Evolutionary conservation across 495 filamentous ascomycete species (phyloP).

Genomic region (Penicillium psychrofluorescens): DNA sequence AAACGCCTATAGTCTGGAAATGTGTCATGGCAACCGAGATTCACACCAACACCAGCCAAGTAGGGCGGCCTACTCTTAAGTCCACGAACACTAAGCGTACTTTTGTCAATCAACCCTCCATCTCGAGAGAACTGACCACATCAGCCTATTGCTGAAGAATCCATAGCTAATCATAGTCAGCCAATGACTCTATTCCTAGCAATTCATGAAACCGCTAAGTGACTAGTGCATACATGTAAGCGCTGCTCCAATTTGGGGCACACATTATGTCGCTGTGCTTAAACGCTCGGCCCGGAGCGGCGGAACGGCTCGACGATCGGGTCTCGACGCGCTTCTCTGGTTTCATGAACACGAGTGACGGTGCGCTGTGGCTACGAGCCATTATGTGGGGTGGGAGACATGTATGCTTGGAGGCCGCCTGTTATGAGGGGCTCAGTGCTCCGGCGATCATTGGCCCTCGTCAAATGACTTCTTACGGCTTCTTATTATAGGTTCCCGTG

Average conservation of each 20-base stretch:
- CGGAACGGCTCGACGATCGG: conserved; percentile 1
- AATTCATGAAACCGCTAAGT: conserved; percentile 5
- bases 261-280: conserved; percentile 3
- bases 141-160: background rate
- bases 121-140: no score
- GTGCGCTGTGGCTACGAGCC: no score
- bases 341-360: no score
- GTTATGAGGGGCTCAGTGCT: no score
- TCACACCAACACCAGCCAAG: background rate
- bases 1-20: no score
- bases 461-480: no score
- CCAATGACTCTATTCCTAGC: background rate
- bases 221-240: conserved; percentile 7
- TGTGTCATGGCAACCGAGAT: no score
- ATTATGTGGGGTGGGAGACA: no score
- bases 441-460: no score
- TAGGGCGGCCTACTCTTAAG: background rate
- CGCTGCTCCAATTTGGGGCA: conserved; percentile 1
- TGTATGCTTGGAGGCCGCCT: no score
- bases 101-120: background rate
- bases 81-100: background rate
- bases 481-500: no score
- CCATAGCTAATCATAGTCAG: conserved; percentile 1
- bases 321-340: background rate
- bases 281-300: conserved; percentile 1